Conservation (phyloP, 768 basidiomycete genomes). For the Polyporus arcularius region DNA sequence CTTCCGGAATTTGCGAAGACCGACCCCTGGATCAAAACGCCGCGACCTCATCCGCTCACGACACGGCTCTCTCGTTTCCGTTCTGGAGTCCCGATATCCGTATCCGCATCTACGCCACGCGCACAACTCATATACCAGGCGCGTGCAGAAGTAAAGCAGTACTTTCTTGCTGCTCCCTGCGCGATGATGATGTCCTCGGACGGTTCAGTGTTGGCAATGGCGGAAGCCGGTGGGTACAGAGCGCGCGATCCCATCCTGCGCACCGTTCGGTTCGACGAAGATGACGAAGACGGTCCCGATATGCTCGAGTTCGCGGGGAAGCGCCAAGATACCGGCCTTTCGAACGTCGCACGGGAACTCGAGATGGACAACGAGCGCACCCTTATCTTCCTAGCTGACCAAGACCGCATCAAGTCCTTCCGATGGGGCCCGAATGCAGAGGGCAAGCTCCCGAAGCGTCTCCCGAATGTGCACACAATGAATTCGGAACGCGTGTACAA, state of each 20-base stretch:
- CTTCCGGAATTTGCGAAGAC: too few relatives aligned
- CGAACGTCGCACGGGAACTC: conserved; percentile 22
- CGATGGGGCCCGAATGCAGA: conserved; percentile 24
- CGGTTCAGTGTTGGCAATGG: conserved; percentile 29
- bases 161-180: conserved; percentile 20
- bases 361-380: conserved; percentile 35
- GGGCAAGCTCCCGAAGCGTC: conserved; percentile 23
- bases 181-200: conserved; percentile 21
- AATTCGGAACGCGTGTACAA: conserved; percentile 15
- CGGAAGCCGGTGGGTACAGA: conserved; percentile 34
- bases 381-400: conserved; percentile 39
- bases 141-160: conserved; percentile 32
- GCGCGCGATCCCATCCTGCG: conserved; percentile 32
- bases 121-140: conserved; percentile 37
- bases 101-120: conserved; percentile 20
- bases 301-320: not conserved
- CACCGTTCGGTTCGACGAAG: conserved; percentile 26
- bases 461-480: conserved; percentile 37
- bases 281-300: conserved; percentile 5
- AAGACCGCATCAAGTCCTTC: conserved; percentile 39
- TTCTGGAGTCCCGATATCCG: conserved; percentile 13
- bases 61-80: conserved; percentile 38
- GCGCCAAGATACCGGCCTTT: conserved; percentile 19
- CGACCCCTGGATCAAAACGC: conserved; percentile 24
- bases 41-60: conserved; percentile 29